Percentiles rank a stretch among this genome's conserved stretches.
Conservation (phyloP, 2,329 filamentous ascomycete genomes). For the Fusarium floridanum region DNA sequence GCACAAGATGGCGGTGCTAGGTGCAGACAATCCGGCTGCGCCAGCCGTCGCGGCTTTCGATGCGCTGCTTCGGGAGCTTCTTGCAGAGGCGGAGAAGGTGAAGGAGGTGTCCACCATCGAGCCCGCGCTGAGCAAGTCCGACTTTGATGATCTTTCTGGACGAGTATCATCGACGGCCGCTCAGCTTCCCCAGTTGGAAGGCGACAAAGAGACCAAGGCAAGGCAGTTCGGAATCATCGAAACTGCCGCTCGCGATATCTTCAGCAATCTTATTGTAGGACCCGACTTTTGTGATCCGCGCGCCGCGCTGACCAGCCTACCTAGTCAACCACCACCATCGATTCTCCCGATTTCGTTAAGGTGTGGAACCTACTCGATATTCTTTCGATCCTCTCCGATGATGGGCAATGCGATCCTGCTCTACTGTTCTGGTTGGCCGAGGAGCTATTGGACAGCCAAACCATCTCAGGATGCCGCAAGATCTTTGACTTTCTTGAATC, state of each 20-base stretch:
- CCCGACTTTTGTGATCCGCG: slow-evolving; percentile 33
- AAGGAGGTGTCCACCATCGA: slow-evolving; percentile 76
- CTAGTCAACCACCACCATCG: slow-evolving; percentile 80
- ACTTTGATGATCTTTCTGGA: slow-evolving; percentile 66
- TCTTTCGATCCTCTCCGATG: slow-evolving; percentile 87
- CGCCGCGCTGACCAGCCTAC: slow-evolving; percentile 56
- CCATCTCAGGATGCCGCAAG: slow-evolving; percentile 88
- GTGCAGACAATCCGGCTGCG: slow-evolving; percentile 61
- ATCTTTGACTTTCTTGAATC: slow-evolving; percentile 98
- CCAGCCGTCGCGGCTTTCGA: slow-evolving; percentile 67
- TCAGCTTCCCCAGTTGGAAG: slow-evolving; percentile 46
- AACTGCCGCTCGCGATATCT: slow-evolving; percentile 83
- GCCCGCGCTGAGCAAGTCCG: slow-evolving; percentile 78
- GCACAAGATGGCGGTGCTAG: slow-evolving; percentile 64
- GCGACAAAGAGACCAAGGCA: slow-evolving; percentile 53
- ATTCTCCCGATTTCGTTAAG: slow-evolving; percentile 81
- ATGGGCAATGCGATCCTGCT: slow-evolving; percentile 81
- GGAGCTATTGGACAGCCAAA: slow-evolving; percentile 95
- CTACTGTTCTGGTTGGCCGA: slow-evolving; percentile 92
- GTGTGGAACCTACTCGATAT: slow-evolving; percentile 97
- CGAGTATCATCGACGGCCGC: slow-evolving; percentile 56
- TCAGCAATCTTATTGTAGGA: slow-evolving; percentile 83
- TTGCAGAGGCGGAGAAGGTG: slow-evolving; percentile 68
- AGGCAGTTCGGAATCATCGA: slow-evolving; percentile 81
- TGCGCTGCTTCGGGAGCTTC: slow-evolving; percentile 67